These are phyloP conservation scores for Chytriomyces confervae DNA, from an alignment of 192 early-diverging fungal species.

Conservation along the genomic window DNA sequence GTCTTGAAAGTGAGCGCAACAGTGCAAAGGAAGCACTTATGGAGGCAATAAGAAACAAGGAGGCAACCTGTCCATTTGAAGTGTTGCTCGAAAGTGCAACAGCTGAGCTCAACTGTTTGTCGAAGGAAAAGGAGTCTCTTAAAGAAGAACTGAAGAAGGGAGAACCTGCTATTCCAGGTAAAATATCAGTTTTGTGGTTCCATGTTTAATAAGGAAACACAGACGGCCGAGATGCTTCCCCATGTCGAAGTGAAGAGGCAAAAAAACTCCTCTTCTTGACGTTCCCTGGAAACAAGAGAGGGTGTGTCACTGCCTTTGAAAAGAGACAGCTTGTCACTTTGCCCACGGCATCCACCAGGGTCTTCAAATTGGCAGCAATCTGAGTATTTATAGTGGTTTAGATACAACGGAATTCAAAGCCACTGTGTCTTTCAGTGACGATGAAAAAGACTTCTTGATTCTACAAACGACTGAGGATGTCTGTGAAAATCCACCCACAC, in stretches of 20 bases:
- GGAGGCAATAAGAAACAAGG: neutral
- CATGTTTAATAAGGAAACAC: neutral
- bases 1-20: neutral
- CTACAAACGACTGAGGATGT: conserved; percentile 5
- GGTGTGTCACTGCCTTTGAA: conserved; percentile 5
- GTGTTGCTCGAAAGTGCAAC: neutral
- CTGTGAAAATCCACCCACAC: conserved; percentile 7
- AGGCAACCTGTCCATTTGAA: neutral
- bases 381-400: conserved; percentile 5
- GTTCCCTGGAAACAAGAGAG: neutral
- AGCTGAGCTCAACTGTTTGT: neutral
- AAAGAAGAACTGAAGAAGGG: conserved; percentile 7
- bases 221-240: conserved; percentile 11
- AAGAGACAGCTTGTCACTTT: conserved; percentile 1
- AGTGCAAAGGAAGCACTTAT: neutral
- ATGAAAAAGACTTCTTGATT: conserved; percentile 10
- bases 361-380: conserved; percentile 4
- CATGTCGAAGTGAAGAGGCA: conserved; percentile 5
- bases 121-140: conserved; percentile 2
- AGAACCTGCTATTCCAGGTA: conserved; percentile 10
- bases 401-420: conserved; percentile 1
- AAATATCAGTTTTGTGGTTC: neutral
- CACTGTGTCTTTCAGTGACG: neutral
- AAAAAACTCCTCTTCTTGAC: neutral
- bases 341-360: conserved; percentile 4